Evolutionary conservation across 2,329 filamentous ascomycete species (phyloP), one percentile per base, ranked within the genome.

Genomic region (Colletotrichum sp.): DNA sequence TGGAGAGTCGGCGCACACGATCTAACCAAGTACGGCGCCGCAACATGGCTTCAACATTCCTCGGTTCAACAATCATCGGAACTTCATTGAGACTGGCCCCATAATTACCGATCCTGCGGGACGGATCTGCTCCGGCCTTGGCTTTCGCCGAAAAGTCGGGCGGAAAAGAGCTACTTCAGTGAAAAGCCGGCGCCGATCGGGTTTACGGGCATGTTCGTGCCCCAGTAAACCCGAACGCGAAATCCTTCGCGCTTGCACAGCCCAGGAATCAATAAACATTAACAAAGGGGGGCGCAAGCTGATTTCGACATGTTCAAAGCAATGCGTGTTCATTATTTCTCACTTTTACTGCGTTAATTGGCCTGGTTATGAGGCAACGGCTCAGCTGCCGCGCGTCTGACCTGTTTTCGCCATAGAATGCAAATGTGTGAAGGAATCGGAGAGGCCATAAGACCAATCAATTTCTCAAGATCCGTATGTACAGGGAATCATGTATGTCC

Each of bases 401-500:
- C 44, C 34, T 48, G 44, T 22, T 48, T 7, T 22, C 44, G 8
- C 44, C n/a, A 22, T 13, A 1, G n/a, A 48, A 7, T 48, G 44
- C 44, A 1, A 13, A 13, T 13, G n/a, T 22, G 2, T 48, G n/a
- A 48, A 48, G 44, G 44, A 48, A 0, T 48, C 44, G 5, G 44
- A 22, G 44, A 48, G 44, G 44, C 10, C 44, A 48, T 2, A 48
- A 22, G n/a, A 66, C 26, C 18, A 6, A 32, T 26, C 24, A 48
- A 32, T 30, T 66, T 22, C 8, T 16, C 18, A 66, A 48, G 34
- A 15, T 8, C 2, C 7, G 16, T 63, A 70, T 70, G 12, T 52
- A 70, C 68, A 70, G 68, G 68, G 68, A 70, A 70, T 70, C 68
- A 62, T 52, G 36, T 70, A 70, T 70, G 68, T 70, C 18, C 68